Conservation (phyloP, 331 rosid genomes). For the Telfairia occidentalis region DNA sequence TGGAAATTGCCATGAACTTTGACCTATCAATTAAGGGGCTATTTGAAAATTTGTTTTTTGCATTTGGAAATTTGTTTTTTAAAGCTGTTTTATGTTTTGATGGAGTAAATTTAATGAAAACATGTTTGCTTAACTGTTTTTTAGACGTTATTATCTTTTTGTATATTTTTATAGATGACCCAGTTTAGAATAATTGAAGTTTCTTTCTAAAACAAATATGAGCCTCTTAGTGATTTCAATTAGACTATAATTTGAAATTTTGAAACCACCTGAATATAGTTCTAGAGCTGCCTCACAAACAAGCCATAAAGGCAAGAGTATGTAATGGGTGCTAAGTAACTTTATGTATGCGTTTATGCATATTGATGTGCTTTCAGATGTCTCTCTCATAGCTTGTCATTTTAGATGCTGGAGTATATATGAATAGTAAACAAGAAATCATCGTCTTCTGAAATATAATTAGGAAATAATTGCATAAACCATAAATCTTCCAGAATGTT, state of each 20-base stretch:
- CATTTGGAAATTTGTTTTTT: neutral
- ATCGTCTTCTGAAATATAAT: neutral
- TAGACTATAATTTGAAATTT: neutral
- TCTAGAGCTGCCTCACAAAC: neutral
- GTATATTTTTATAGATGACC: no score
- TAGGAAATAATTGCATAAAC: neutral
- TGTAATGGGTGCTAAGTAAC: neutral
- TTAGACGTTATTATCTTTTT: no score
- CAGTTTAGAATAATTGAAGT: neutral
- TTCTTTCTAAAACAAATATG: neutral
- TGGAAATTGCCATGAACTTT: neutral
- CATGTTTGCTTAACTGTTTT: neutral
- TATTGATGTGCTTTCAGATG: slow-evolving; percentile 1
- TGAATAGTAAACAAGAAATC: neutral
- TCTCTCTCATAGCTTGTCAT: neutral
- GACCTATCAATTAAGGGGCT: neutral
- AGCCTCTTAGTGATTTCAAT: neutral
- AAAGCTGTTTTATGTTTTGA: no score
- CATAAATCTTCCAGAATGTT: neutral
- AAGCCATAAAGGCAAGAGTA: neutral
- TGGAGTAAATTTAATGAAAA: no score
- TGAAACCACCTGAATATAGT: neutral
- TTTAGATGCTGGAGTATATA: neutral
- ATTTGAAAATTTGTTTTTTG: neutral
- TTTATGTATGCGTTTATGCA: neutral